phyloP scores from a whole-genome alignment of 352 stramenopile species.

The Pythium dissotocum region DNA sequence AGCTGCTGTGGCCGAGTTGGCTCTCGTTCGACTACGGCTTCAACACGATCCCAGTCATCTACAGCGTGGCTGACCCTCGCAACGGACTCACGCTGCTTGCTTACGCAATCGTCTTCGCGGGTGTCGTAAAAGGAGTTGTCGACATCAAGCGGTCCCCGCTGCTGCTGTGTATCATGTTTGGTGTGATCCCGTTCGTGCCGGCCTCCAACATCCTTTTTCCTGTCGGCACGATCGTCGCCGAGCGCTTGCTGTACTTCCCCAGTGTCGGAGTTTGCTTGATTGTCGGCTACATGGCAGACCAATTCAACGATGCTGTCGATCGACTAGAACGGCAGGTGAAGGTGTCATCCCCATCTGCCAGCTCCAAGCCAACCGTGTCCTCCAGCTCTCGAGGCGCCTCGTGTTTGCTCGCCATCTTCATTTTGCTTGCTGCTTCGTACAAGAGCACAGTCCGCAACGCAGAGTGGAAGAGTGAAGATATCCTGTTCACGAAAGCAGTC shows the following conservation, averaged over 20 bases:
- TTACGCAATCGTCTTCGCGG: constrained; percentile 50
- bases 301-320: constrained; percentile 27
- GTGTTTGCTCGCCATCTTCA: constrained; percentile 18
- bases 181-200: constrained; percentile 86
- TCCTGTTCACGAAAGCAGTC: constrained; percentile 58
- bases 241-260: constrained; percentile 91
- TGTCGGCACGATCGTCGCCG: constrained; percentile 89
- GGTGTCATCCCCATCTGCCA: background rate
- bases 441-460: constrained; percentile 55
- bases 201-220: constrained; percentile 91
- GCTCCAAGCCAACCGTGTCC: background rate
- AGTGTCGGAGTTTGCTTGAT: constrained; percentile 85
- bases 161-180: constrained; percentile 68
- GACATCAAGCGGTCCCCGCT: constrained; percentile 34
- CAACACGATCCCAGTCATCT: constrained; percentile 78
- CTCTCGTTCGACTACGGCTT: constrained; percentile 93
- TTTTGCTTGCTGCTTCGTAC: constrained; percentile 38
- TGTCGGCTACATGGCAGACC: constrained; percentile 40
- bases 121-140: constrained; percentile 27
- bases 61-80: constrained; percentile 43
- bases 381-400: background rate
- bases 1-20: constrained; percentile 85
- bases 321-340: background rate
- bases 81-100: constrained; percentile 64
- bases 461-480: constrained; percentile 63